Evolutionary conservation across 2,329 filamentous ascomycete genomes (phyloP), one percentile per base, ranked within the genome.

Genomic region (Thelonectria blattea): DNA sequence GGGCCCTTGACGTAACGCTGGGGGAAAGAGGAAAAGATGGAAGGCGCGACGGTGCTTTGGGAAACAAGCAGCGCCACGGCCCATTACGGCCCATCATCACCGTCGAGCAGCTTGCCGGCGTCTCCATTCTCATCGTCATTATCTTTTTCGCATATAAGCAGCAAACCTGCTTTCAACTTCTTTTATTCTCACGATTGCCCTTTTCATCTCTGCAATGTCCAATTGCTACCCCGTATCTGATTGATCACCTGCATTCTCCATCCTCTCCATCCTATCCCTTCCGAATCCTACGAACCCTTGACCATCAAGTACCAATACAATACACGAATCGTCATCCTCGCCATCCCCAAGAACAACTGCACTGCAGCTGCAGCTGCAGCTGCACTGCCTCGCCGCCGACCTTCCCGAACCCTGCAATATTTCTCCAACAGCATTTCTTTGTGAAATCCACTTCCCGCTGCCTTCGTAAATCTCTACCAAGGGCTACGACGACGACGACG

Each of bases 211-310:
- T 22, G 45, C 18, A 15, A 27, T n/a, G 22, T 14, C 24, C 27
- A 30, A 30, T 30, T 30, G 8, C 8, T 30, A 30, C 27, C 27
- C 5, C 22, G 20, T 7, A n/a, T 48, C 30, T 32, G 17, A n/a
- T 34, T 24, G 12, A 24, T 41, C 50, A 20, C 10, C n/a, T 27
- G 17, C 43, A 41, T 20, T 34, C 34, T 43, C 30, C 12, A 30
- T n/a, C 32, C 34, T 34, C 34, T 43, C 30, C 12, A 30, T n/a
- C 32, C 34, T 32, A 14, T 17, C 14, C 18, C 34, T 15, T 14
- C 11, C 34, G 32, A 54, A 58, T 66, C 59, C 65, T 48, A 56
- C 42, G 42, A 56, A 47, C 27, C 37, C 47, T n/a, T 45, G 42
- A 60, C 52, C 3, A 37, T 7, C 15, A 30, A 22, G 24, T 32